Base-by-base conservation (phyloP, 768 basidiomycete species). In the Peribolospora baueri region DNA sequence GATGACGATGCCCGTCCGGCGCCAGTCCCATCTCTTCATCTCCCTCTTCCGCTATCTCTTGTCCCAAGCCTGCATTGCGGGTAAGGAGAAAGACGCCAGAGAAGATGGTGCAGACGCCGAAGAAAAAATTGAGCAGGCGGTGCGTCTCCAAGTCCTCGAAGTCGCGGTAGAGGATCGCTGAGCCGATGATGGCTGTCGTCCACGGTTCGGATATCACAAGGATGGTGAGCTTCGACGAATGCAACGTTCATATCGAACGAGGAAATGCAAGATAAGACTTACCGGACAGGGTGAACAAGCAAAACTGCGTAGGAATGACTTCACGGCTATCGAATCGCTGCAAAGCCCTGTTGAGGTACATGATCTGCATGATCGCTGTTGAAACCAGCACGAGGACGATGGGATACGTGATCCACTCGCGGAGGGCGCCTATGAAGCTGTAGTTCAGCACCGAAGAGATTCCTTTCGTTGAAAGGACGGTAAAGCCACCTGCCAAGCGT, bases 321-420 rank as follows among this genome's bases (percentile, higher is more conserved):
- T 80, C 82, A 70, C 93, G 91, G 67, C 83, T 80, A 64, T 93
- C 86, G 66, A 95, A 97, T 25, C 79, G 76, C 79, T 85, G 90
- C 49, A 95, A 67, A 5, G 90, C 51, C 50, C 64, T 65, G 56
- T 69, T 68, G 45, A 70, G 57, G 46, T 59, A 68, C 51, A 63
- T 66, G 54, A 68, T 60, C 57, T 70, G 68, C 14, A 63, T 10
- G 3, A 69, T 46, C 42, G 67, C 68, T 3, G 68, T 68, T n/a
- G 46, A 49, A 5, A 62, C 55, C 61, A 76, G 64, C 53, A 87
- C 84, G 11, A 70, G 68, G 49, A 91, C 66, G 50, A 84, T 70
- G 13, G 84, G 82, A 64, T 87, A 90, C 6, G 83, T 83, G 56
- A 88, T 79, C 80, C 80, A 80, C 55, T 79, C 73, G 7, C 73